Percentiles rank a stretch among this genome's conserved stretches.
Conservation (phyloP, 345 rosid species). For the Gossypium thurberi region DNA sequence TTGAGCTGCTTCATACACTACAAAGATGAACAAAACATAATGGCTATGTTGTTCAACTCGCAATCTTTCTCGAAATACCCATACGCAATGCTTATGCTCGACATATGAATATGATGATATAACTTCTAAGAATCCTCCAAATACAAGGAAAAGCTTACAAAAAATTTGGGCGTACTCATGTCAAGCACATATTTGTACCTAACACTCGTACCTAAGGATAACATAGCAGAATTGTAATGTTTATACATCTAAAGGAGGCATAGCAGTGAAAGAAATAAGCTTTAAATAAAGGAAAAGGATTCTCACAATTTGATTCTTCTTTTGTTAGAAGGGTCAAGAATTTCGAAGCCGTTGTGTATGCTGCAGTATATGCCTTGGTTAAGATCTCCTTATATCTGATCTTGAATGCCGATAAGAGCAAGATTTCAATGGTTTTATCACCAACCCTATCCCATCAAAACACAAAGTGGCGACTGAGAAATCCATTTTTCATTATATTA, state of each 20-base stretch:
- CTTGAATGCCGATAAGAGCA: conserved; percentile 65
- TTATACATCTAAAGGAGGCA: neutral
- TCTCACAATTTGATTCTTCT: conserved; percentile 70
- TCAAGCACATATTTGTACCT: neutral
- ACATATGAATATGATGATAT: neutral
- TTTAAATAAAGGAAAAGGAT: conserved; percentile 10
- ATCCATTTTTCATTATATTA: neutral
- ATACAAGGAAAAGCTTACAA: neutral
- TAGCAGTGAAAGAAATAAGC: neutral
- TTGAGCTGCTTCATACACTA: conserved; percentile 82
- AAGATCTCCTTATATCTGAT: conserved; percentile 69
- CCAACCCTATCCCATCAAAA: conserved; percentile 33
- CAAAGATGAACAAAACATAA: conserved; percentile 9
- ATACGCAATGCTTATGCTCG: neutral
- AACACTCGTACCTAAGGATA: neutral
- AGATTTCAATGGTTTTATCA: conserved; percentile 64
- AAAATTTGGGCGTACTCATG: neutral
- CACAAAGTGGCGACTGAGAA: neutral
- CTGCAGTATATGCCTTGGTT: conserved; percentile 68
- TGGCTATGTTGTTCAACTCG: neutral
- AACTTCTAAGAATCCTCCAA: neutral
- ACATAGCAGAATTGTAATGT: neutral
- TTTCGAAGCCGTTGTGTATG: conserved; percentile 55
- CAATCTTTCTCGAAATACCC: neutral
- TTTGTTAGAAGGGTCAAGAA: conserved; percentile 43